A percentile compares a stretch with the other conserved stretches of the same genome.
phyloP scores from a whole-genome alignment of 176 grass and related monocot genomes.

The Poa annua region DNA sequence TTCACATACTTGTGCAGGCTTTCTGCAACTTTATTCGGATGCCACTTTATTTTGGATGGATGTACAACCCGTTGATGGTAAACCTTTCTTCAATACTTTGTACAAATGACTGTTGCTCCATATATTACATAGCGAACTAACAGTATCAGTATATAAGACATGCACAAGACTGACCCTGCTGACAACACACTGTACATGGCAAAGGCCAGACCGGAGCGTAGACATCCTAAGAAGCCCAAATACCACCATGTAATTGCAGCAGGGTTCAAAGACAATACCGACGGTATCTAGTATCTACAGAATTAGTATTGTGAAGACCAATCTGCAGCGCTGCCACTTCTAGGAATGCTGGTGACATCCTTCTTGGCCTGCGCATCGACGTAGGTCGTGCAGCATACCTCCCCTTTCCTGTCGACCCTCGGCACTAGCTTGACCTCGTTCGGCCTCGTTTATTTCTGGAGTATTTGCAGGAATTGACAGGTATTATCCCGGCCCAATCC shows the following conservation, averaged over 20 bases:
- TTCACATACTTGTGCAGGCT: not conserved
- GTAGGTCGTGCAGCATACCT: conserved; percentile 72
- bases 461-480: too few species aligned
- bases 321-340: conserved; percentile 70
- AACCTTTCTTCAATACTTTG: conserved; percentile 22
- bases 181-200: not conserved
- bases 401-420: conserved; percentile 70
- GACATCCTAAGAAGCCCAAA: not conserved
- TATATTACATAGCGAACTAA: not conserved
- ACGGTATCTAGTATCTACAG: not conserved
- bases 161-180: not conserved
- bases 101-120: not conserved
- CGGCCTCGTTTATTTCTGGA: not conserved
- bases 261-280: not conserved
- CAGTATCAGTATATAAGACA: not conserved
- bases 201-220: not conserved
- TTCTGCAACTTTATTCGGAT: not conserved
- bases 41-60: not conserved
- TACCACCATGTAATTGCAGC: not conserved
- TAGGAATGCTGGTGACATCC: conserved; percentile 57
- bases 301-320: conserved; percentile 65
- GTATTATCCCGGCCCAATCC: too few species aligned
- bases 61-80: not conserved
- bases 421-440: conserved; percentile 80
- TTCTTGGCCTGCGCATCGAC: conserved; percentile 62